Conservation (phyloP, 1,284 basidiomycete species). For the Mycosarcoma mackinlayi region DNA sequence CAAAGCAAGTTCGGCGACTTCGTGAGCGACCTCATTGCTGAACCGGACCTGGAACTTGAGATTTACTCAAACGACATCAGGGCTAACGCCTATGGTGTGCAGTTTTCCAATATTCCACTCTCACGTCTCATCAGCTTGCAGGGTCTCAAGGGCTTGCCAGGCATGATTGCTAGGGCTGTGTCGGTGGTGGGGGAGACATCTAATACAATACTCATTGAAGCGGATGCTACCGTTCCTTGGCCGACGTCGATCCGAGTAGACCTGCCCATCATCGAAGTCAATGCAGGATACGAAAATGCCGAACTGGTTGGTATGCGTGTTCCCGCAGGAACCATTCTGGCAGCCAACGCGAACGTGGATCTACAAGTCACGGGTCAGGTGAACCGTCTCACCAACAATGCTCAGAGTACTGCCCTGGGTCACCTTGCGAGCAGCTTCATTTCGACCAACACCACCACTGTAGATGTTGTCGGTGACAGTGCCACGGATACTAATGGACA, state of each 20-base stretch:
- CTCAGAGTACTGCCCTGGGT: conserved; percentile 73
- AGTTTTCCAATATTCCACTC: conserved; percentile 76
- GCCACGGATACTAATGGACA: conserved; percentile 51
- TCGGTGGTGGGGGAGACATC: conserved; percentile 72
- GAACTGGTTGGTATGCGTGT: conserved; percentile 70
- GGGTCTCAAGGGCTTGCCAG: conserved; percentile 77
- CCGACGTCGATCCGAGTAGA: conserved; percentile 77
- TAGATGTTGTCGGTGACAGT: conserved; percentile 75
- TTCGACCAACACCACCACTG: conserved; percentile 75
- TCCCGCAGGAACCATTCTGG: conserved; percentile 71
- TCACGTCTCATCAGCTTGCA: conserved; percentile 76
- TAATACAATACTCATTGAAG: conserved; percentile 78
- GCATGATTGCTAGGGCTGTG: conserved; percentile 76
- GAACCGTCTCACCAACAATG: conserved; percentile 71
- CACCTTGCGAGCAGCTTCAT: conserved; percentile 77
- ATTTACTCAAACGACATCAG: conserved; percentile 76
- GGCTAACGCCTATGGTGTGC: conserved; percentile 76
- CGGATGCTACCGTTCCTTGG: conserved; percentile 78
- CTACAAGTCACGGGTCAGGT: conserved; percentile 76
- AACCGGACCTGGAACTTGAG: conserved; percentile 77
- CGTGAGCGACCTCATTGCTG: conserved; percentile 76
- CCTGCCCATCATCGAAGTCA: conserved; percentile 77
- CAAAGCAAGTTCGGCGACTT: conserved; percentile 74
- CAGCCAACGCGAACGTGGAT: conserved; percentile 72
- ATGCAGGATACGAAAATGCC: conserved; percentile 69